Percentiles rank a stretch among this genome's conserved stretches.
Conservation (phyloP, 208 protist species). For the Tetramitus jugosus region DNA sequence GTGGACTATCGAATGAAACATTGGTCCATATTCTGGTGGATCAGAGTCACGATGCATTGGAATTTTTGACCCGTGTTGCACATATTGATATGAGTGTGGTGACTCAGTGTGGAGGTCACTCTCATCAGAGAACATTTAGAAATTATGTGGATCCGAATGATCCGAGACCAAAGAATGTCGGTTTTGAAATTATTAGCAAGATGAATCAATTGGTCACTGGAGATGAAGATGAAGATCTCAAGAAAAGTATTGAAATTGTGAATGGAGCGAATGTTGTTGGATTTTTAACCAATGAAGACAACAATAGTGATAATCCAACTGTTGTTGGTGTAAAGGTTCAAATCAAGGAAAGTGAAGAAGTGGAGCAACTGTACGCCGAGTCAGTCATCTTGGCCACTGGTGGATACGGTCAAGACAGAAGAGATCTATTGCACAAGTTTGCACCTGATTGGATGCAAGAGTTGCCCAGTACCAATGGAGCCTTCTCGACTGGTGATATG, state of each 20-base stretch:
- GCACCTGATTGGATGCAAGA: conserved; percentile 51
- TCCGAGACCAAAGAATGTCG: conserved; percentile 62
- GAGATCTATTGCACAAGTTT: conserved; percentile 58
- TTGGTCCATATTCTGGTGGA: conserved; percentile 55
- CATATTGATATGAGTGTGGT: conserved; percentile 67
- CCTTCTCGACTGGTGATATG: conserved; percentile 59
- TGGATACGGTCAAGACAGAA: conserved; percentile 63
- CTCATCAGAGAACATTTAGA: conserved; percentile 68
- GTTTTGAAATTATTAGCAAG: conserved; percentile 72
- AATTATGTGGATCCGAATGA: conserved; percentile 54
- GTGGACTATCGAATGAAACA: background rate
- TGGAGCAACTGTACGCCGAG: conserved; percentile 11
- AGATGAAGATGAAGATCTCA: no score
- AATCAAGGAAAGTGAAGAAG: conserved; percentile 24
- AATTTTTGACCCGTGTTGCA: conserved; percentile 61
- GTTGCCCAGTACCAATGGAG: conserved; percentile 77
- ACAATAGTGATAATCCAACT: conserved; percentile 43
- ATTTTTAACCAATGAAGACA: conserved; percentile 46
- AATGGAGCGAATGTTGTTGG: conserved; percentile 45
- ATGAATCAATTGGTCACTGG: no score
- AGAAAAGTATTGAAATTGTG: conserved; percentile 6
- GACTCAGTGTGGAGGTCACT: conserved; percentile 76
- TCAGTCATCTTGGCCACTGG: conserved; percentile 73
- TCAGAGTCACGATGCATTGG: conserved; percentile 50
- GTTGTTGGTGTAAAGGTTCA: conserved; percentile 50